These are phyloP conservation scores for Jacaranda mimosifolia DNA, from an alignment of 257 asterid genomes.

Conservation along the genomic window DNA sequence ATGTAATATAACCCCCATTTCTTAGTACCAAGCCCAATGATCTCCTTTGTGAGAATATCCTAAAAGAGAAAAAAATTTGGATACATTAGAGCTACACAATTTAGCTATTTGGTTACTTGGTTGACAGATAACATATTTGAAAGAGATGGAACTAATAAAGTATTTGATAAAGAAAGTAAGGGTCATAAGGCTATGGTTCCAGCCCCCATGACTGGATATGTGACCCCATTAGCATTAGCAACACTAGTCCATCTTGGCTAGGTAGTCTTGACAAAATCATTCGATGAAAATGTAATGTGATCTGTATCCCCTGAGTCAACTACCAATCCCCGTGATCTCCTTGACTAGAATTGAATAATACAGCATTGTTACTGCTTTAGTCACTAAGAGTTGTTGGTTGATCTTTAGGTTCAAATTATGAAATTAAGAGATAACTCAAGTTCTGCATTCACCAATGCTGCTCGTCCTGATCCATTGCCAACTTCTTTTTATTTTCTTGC, in stretches of 20 bases:
- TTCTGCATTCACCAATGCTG: background rate
- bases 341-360: background rate
- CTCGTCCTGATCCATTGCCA: background rate
- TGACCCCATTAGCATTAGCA: constrained; percentile 1
- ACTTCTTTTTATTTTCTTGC: background rate
- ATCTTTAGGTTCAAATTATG: background rate
- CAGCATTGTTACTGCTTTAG: background rate
- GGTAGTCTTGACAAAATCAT: background rate
- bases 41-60: background rate
- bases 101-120: constrained; percentile 13
- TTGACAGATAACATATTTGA: background rate
- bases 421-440: background rate
- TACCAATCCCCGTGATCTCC: background rate
- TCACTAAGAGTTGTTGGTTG: background rate
- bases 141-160: background rate
- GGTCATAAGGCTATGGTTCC: background rate
- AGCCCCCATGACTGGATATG: constrained; percentile 4
- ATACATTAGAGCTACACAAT: constrained; percentile 15
- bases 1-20: constrained; percentile 28
- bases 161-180: background rate
- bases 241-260: background rate
- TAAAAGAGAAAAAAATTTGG: background rate
- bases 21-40: constrained; percentile 40
- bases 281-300: background rate
- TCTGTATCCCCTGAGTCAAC: background rate